Base-by-base conservation (phyloP, 768 basidiomycete genomes). In the Lentinula detonsa region DNA sequence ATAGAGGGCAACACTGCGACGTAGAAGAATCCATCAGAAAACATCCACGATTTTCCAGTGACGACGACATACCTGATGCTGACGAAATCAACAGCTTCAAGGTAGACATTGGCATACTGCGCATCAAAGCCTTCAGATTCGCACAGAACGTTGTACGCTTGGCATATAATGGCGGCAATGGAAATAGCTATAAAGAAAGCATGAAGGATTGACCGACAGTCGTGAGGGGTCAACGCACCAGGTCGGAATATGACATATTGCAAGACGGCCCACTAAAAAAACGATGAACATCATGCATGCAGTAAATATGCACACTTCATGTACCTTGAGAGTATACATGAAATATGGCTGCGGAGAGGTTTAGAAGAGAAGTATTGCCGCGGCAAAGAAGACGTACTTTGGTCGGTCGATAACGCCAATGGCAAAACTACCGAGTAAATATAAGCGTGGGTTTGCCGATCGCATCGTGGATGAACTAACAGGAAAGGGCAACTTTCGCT, bases 301-400 rank as follows among this genome's bases (percentile, higher is more conserved):
- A 18, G n/a, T 31, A 13, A 56, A 9, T 46, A n/a, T 28, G 11
- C 10, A 58, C 33, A 28, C 42, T 11, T 18, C 11, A 31, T 73
- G 5, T 65, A 88, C 92, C 78, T 92, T 93, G 70, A 93, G 73
- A 9, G 91, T 87, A 68, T 93, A 88, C 85, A 95, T 91, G 70
- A 96, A 96, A 73, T 95, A 93, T 23, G 46, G 46, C 46, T 48
- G 46, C 21, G 46, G 7, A 48, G 9, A 2, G 88, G 78, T 85
- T 90, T 65, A 2, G 46, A 63, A 4, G 61, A 33, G 62, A 63
- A 1, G 13, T 9, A 21, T 16, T 18, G n/a, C 16, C 11, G 16
- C 33, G 35, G 4, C 13, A 64, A 16, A 42, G 34, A 57, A 4
- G 18, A 42, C 57, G 23, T 61, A 84, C 87, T 77, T 92, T 93